Base-by-base conservation (phyloP, 441 rosid species). In the Corymbia calophylla region DNA sequence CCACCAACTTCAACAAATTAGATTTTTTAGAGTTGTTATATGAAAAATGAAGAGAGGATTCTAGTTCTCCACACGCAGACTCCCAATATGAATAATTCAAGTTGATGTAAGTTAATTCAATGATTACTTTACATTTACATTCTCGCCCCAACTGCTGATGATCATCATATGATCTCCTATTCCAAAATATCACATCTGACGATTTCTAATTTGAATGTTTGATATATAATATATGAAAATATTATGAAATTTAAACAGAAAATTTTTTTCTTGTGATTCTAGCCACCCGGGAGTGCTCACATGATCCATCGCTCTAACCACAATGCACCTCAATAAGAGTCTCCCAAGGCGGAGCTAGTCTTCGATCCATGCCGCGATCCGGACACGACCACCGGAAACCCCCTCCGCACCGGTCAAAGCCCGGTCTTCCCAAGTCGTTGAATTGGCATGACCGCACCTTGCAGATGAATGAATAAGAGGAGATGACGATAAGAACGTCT, bases 301-400 rank as follows among this genome's bases (percentile, higher is more conserved):
- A 62, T 4, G 9, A 14, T n/a, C 70, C 4, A 29, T 62, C 32
- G 3, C 35, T 62, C 17, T 62, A 13, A 29, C n/a, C 7, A 62
- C 15, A 7, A 62, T 35, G 1, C 18, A 62, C 2, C 8, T 14
- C 5, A 2, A 3, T 0, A 1, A 13, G 70, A 29, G 18, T 62
- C 70, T 14, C 17, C 53, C 8, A 62, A 29, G 70, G 70, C 35
- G 9, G 32, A 29, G 5, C 17, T 14, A 14, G n/a, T 62, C 70
- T 1, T 62, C 4, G 70, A 62, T 62, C 32, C 70, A 62, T n/a
- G 32, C 17, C 4, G 8, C 32, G 32, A 62, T 62, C 68, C 17
- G 68, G 39, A 18, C 81, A 21, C 21, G 5, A 8, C 77, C 62
- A 9, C 9, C 0, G 62, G 62, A 56, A 56, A 4, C 11, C 27